Conservation (phyloP, 148 eudicot genomes). For the Rheum nobile region DNA sequence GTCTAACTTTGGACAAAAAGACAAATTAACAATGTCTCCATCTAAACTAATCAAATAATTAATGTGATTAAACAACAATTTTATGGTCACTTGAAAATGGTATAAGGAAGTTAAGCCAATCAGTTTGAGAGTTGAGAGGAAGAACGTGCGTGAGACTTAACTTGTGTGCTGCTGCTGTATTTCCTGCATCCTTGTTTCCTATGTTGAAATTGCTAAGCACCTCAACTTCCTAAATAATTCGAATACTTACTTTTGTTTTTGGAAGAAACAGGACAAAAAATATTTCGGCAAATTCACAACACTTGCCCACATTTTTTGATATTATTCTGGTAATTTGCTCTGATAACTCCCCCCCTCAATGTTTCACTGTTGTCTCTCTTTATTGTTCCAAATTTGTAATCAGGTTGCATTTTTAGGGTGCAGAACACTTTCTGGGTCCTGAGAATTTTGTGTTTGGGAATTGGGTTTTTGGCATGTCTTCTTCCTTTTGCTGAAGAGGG, state of each 20-base stretch:
- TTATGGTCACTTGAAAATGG: not conserved
- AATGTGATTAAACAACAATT: not conserved
- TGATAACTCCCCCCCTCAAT: not conserved
- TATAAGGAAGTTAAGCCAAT: not conserved
- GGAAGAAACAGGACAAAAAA: not conserved
- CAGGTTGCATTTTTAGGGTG: not conserved
- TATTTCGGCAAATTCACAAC: not conserved
- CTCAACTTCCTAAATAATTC: not conserved
- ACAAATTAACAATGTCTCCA: not conserved
- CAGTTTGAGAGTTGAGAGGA: not conserved
- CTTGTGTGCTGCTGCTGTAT: not conserved
- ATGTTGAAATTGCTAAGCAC: not conserved
- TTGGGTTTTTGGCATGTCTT: not conserved
- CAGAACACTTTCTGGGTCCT: not conserved
- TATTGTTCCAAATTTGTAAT: not conserved
- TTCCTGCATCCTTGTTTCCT: not conserved
- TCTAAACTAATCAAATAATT: not conserved
- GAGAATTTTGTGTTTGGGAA: not conserved
- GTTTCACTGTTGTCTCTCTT: not conserved
- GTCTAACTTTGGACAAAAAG: not conserved
- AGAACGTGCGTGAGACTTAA: conserved; percentile 1
- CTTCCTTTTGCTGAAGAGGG: not conserved
- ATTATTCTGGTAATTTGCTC: not conserved
- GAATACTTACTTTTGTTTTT: not conserved
- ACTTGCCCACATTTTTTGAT: not conserved